Evolutionary conservation across 352 stramenopile genomes (phyloP).

Genomic region (Pythium insidiosum): DNA sequence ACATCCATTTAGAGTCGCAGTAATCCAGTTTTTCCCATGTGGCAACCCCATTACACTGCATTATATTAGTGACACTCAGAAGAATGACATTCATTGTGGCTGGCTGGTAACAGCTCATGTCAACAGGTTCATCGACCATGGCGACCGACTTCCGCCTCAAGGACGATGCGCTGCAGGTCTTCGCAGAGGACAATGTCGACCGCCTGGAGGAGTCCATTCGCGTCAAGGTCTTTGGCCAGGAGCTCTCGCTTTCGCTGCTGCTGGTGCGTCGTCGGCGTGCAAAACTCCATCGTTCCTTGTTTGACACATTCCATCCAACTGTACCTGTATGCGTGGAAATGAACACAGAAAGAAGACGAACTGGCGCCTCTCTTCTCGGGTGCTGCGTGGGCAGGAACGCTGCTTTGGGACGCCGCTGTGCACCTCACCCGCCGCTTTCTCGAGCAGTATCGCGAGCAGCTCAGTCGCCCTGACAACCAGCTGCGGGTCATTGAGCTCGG

Average conservation of each 20-base stretch:
- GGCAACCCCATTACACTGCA: too few species aligned
- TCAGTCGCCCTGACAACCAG: slow-evolving; percentile 18
- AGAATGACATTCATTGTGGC: too few species aligned
- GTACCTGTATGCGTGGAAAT: not conserved
- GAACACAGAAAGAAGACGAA: slow-evolving; percentile 64
- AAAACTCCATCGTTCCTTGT: not conserved
- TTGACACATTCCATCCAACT: not conserved
- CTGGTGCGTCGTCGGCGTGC: slow-evolving; percentile 39
- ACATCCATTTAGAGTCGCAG: too few species aligned
- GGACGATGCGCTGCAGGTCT: too few species aligned
- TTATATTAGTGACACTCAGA: too few species aligned
- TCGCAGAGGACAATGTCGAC: slow-evolving; percentile 45
- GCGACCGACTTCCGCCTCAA: too few species aligned
- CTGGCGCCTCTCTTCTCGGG: slow-evolving; percentile 91
- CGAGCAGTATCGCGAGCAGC: slow-evolving; percentile 26
- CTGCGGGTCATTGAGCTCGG: slow-evolving; percentile 79
- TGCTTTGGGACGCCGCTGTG: slow-evolving; percentile 84
- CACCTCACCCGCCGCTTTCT: slow-evolving; percentile 53
- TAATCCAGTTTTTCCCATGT: too few species aligned
- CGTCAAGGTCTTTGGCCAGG: slow-evolving; percentile 41
- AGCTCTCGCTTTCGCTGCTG: slow-evolving; percentile 51
- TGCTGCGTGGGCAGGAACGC: slow-evolving; percentile 89
- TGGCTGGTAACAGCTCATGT: too few species aligned
- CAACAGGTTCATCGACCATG: too few species aligned
- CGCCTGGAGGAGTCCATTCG: slow-evolving; percentile 45